phyloP scores from a whole-genome alignment of 768 basidiomycete species.

The Cubamyces sp. region DNA sequence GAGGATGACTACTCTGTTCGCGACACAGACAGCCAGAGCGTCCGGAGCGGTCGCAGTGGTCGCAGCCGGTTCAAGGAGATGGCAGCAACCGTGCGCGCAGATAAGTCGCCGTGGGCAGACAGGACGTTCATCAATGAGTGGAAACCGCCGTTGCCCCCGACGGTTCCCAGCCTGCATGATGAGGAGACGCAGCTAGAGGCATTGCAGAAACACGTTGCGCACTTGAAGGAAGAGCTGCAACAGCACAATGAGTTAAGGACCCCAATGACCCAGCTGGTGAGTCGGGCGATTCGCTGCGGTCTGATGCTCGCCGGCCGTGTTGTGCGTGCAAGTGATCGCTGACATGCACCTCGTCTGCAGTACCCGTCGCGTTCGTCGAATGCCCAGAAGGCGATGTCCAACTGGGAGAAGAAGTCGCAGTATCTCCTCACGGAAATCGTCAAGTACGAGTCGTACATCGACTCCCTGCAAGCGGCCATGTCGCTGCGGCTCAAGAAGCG shows the following conservation, averaged over 20 bases:
- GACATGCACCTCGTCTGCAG: constrained; percentile 44
- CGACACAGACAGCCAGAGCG: constrained; percentile 61
- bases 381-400: constrained; percentile 74
- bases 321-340: constrained; percentile 17
- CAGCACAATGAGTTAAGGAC: constrained; percentile 81
- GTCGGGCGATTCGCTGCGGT: constrained; percentile 26
- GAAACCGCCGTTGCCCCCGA: constrained; percentile 88
- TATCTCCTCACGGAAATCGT: constrained; percentile 90
- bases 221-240: constrained; percentile 78
- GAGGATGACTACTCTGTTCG: constrained; percentile 54
- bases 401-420: constrained; percentile 93
- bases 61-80: constrained; percentile 77
- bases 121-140: constrained; percentile 86
- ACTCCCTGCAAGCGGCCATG: constrained; percentile 86
- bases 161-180: constrained; percentile 82
- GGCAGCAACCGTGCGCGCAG: constrained; percentile 61
- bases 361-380: constrained; percentile 80
- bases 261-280: constrained; percentile 81
- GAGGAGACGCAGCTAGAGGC: constrained; percentile 95
- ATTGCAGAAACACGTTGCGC: constrained; percentile 76
- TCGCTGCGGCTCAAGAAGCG: constrained; percentile 83
- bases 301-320: constrained; percentile 27
- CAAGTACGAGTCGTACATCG: constrained; percentile 95
- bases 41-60: constrained; percentile 74
- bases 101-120: constrained; percentile 77